Percentiles rank a stretch among this genome's conserved stretches.
Conservation (phyloP, 768 basidiomycete genomes). For the Boletus rex-veris region DNA sequence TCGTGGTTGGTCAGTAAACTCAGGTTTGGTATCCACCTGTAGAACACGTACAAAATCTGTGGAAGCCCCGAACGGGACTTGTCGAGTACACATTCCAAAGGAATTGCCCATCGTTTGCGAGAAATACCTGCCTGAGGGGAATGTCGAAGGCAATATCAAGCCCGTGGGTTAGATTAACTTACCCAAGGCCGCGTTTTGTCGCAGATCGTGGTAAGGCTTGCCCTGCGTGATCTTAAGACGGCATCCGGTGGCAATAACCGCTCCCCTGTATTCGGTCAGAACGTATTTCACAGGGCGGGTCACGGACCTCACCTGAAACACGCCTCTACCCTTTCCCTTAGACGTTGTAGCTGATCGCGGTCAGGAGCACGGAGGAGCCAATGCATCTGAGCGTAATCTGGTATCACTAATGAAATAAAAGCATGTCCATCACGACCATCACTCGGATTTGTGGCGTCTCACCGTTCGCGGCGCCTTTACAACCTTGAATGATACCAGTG, state of each 20-base stretch:
- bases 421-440: not conserved
- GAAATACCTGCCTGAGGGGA: constrained; percentile 48
- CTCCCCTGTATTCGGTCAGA: constrained; percentile 46
- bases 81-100: constrained; percentile 41
- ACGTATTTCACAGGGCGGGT: not conserved
- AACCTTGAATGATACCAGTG: constrained; percentile 72
- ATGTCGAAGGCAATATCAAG: constrained; percentile 3
- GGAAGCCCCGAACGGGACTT: constrained; percentile 50
- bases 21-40: not conserved
- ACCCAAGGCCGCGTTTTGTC: constrained; percentile 58
- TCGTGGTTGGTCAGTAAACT: constrained; percentile 11
- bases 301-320: constrained; percentile 62
- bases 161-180: constrained; percentile 15
- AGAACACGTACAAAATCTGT: constrained; percentile 68
- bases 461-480: constrained; percentile 70
- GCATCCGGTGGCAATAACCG: constrained; percentile 61
- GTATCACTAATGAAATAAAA: constrained; percentile 55
- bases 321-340: constrained; percentile 57
- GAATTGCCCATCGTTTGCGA: constrained; percentile 41
- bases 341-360: constrained; percentile 47
- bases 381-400: constrained; percentile 73
- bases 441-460: constrained; percentile 15
- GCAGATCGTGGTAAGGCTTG: constrained; percentile 51
- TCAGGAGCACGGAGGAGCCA: constrained; percentile 73
- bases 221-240: constrained; percentile 42